Base-by-base conservation (phyloP, 768 basidiomycete species). In the Lentinula sp. region DNA sequence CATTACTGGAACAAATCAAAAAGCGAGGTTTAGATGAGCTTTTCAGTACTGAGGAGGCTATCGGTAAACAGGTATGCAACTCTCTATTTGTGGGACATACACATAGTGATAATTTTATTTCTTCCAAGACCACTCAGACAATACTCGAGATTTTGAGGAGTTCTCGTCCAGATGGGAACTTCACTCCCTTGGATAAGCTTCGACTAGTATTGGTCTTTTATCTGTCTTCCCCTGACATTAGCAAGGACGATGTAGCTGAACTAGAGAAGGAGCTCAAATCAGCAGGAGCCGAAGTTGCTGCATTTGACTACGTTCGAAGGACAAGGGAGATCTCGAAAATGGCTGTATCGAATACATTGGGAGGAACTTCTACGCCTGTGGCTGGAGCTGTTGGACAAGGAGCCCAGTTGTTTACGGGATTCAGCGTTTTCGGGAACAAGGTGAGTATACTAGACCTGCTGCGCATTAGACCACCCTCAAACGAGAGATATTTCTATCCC, bases 171-270 rank as follows among this genome's bases (percentile, higher is more conserved):
- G 86, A 87, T 61, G 82, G 85, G 51, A 70, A 78, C 57, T 86
- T 93, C 37, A 89, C 82, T 2, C 76, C 89, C 1, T 76, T 82
- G 13, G 97, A 99, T 78, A 95, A 96, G 72, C 83, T 99, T 35
- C 92, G 97, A 42, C 84, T 99, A 12, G 88, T 94, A 33, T 83
- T 98, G n/a, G 90, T 97, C 54, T 98, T 91, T 74, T 99, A 95
- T 70, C 85, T 99, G 20, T 94, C 94, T 16, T 84, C 87, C 1
- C 83, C 88, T 1, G 93, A 95, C 1, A 76, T 97, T 56, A 81
- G 88, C 28, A 95, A 92, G 70, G 95, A 97, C 4, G 97, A 98
- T 61, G 75, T 98, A 61, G 76, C 79, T 1, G 95, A 98, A 69
- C 78, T 97, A 15, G 93, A 96, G 74, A 87, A 86, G 66, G 92